These are phyloP conservation scores for Blumeria hordei DNA, from an alignment of 2,329 filamentous ascomycete genomes.

Conservation along the genomic window DNA sequence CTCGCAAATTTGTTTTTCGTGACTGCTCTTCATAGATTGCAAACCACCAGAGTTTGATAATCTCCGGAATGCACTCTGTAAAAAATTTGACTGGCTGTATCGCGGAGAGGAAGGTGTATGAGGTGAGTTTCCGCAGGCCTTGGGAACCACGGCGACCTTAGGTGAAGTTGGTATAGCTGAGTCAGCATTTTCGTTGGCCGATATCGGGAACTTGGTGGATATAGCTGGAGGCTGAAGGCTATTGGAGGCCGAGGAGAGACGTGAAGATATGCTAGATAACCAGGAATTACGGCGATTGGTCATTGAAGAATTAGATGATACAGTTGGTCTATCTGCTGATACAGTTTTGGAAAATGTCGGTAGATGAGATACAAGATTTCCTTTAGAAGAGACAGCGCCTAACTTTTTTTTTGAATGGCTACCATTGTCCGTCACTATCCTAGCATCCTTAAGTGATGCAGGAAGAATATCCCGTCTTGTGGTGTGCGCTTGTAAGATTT, in stretches of 20 bases:
- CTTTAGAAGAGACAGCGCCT: not conserved
- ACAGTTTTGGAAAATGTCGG: constrained; percentile 9
- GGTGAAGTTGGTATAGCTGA: constrained; percentile 17
- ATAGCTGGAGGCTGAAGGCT: not conserved
- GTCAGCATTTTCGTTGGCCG: constrained; percentile 4
- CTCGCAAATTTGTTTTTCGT: constrained; percentile 43
- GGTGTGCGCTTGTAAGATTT: no score
- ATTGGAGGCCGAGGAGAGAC: constrained; percentile 42
- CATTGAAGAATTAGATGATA: constrained; percentile 7
- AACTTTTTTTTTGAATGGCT: not conserved
- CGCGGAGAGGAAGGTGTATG: constrained; percentile 56
- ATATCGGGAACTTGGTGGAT: not conserved
- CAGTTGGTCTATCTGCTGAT: constrained; percentile 10
- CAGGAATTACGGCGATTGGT: constrained; percentile 43
- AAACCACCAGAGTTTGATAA: constrained; percentile 43
- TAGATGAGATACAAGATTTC: constrained; percentile 6
- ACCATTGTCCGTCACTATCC: not conserved
- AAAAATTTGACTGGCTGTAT: constrained; percentile 41
- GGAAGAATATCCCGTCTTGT: not conserved
- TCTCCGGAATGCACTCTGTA: constrained; percentile 60
- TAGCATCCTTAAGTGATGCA: not conserved
- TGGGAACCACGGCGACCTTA: constrained; percentile 35
- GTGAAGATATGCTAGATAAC: constrained; percentile 71
- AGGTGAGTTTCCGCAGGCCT: constrained; percentile 34
- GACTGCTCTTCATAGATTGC: constrained; percentile 13